Evolutionary conservation across 495 filamentous ascomycete species (phyloP), one percentile per base, ranked within the genome.

Genomic region (Penicillium malachiteum): DNA sequence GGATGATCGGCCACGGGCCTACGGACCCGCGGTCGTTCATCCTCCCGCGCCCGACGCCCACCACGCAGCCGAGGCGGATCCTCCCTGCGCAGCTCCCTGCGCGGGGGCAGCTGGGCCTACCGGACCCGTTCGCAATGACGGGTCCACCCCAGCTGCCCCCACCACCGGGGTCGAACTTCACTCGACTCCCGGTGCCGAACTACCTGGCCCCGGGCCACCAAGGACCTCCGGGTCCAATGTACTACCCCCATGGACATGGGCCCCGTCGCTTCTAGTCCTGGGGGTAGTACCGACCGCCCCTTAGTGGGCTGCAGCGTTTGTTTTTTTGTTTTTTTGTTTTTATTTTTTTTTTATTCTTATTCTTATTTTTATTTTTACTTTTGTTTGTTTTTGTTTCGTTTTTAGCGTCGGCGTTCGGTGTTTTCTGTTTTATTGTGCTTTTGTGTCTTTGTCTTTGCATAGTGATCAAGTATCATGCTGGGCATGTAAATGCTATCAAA

Each of bases 131-230:
- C 55, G 50, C 68, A 9, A 62, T 68, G 57, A 64, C 55, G 39
- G 74, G 72, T 1, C 72, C 68, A 11, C 74, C 74, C 30, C 72
- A 71, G 48, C 68, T 75, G 11, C 74, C 74, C 5, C 74, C 74
- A 17, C 74, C 74, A 7, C 69, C 69, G 16, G 73, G 73, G 7
- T 75, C 72, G 0, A 73, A 74, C 53, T 75, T 77, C 47, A 66
- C 63, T 12, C 63, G 67, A 12, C 65, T 72, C 41, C 71, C 72
- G 8, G 50, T 68, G 16, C 71, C 71, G 1, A 57, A 58, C 17
- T 76, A 68, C 50, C 34, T 71, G 11, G 14, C 44, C 50, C 66
- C 0, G 59, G 59, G 12, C 65, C 57, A 39, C 65, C 59, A 12
- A 33, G 44, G 44, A 31, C 60, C 56, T 13, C 55, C 59, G n/a